Conservation (phyloP, 176 grass and related monocot species). For the Raddia guianensis region DNA sequence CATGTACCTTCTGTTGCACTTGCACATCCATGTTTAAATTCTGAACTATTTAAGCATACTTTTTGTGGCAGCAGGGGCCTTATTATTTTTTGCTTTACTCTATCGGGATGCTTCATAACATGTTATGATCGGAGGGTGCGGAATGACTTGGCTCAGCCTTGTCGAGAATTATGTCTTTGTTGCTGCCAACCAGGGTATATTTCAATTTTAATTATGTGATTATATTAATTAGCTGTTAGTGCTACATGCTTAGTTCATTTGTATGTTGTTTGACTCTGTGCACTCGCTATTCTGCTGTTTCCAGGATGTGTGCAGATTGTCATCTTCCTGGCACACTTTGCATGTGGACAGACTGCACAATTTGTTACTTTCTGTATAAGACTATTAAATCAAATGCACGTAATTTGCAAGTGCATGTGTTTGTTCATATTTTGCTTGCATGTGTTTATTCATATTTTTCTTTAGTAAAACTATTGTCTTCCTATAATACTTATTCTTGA, state of each 20-base stretch:
- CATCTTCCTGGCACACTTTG: conserved; percentile 88
- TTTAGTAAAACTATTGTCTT: not conserved
- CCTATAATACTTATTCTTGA: not conserved
- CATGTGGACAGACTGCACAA: conserved; percentile 90
- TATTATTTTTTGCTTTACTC: conserved; percentile 92
- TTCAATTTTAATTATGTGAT: conserved; percentile 2
- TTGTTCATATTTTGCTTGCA: too few relatives aligned
- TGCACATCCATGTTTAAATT: not conserved
- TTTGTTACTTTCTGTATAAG: too few relatives aligned
- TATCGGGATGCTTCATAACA: conserved; percentile 97
- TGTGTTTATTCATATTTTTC: not conserved
- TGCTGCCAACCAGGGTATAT: conserved; percentile 96
- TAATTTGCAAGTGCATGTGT: too few relatives aligned
- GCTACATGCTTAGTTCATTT: conserved; percentile 3
- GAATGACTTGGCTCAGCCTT: conserved; percentile 93
- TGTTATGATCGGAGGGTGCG: conserved; percentile 92
- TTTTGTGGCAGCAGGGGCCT: conserved; percentile 63
- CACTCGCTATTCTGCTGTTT: conserved; percentile 31
- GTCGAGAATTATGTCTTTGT: conserved; percentile 94
- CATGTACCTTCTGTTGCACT: not conserved
- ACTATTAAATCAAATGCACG: too few relatives aligned
- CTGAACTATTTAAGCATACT: conserved; percentile 3
- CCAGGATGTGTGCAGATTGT: conserved; percentile 89
- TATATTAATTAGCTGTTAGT: not conserved
- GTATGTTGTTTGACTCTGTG: not conserved